Base-by-base conservation (phyloP, 2,329 filamentous ascomycete species). In the Metarhizium brunneum region DNA sequence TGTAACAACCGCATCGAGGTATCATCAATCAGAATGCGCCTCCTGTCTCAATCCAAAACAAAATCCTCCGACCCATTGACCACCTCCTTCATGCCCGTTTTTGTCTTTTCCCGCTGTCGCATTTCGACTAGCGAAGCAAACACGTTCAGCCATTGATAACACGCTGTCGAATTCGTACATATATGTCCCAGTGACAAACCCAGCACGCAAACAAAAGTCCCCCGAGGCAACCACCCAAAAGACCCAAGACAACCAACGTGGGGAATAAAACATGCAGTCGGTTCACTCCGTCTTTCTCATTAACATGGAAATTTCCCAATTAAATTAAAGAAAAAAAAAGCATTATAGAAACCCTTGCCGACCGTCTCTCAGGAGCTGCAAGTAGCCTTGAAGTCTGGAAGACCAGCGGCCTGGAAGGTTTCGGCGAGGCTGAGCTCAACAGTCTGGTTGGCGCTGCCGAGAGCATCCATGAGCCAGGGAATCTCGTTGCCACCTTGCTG, bases 391-490 rank as follows among this genome's bases (percentile, higher is more conserved):
- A 48, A 48, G 45, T 48, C 25, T 10, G 6, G 14, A 18, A 58
- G 18, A 42, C 56, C 56, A 5, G 35, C 42, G 43, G 51, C 51
- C 50, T 69, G 63, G 48, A 82, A 64, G 10, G 78, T 75, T 14
- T 66, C 60, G 42, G 71, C 73, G 49, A 83, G 73, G 60, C 83
- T 70, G 59, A 87, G 74, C 30, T 75, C 64, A 51, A 85, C 67
- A 47, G 74, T 76, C 65, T 80, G 73, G 58, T 78, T 78, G 57
- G 71, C 74, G 48, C 73, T 70, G 57, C 70, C 71, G 30, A 87
- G 75, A 25, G 82, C 80, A 18, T 77, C 71, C 57, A 76, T 72
- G 58, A 81, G 84, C 68, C 85, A 86, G 42, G 69, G 65, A 53
- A 87, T 68, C 49, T 74, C 67, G 64, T 82, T 64, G 57, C 78